phyloP scores from a whole-genome alignment of 2,329 filamentous ascomycete genomes.

The Nothopassalora personata region DNA sequence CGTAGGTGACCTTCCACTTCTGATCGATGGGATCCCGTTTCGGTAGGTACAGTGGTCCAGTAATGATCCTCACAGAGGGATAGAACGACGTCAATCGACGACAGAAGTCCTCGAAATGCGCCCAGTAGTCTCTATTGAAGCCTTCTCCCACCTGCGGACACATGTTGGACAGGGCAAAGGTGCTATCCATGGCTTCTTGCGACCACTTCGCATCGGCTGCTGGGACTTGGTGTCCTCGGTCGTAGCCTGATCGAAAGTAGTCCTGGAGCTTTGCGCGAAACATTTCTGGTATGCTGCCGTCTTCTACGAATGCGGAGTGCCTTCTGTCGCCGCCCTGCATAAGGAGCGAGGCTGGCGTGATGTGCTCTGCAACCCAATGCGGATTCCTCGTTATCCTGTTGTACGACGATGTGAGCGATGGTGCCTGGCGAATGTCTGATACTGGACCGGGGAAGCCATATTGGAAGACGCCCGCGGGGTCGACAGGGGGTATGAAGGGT shows the following conservation, averaged over 20 bases:
- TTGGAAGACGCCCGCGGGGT: conserved; percentile 49
- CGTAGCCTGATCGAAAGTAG: conserved; percentile 92
- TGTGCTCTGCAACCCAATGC: conserved; percentile 88
- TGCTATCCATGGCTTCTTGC: conserved; percentile 89
- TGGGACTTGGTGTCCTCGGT: conserved; percentile 93
- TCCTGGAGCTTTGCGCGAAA: conserved; percentile 89
- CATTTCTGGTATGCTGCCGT: conserved; percentile 69
- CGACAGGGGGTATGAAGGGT: conserved; percentile 35
- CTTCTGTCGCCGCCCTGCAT: conserved; percentile 73
- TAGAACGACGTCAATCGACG: conserved; percentile 73
- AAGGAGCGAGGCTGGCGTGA: conserved; percentile 79
- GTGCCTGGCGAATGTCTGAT: conserved; percentile 70
- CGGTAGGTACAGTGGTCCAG: conserved; percentile 88
- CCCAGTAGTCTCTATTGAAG: conserved; percentile 99
- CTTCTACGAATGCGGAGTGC: conserved; percentile 77
- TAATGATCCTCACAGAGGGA: conserved; percentile 84
- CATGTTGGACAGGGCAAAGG: conserved; percentile 93
- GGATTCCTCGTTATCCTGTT: conserved; percentile 89
- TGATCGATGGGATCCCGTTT: conserved; percentile 73
- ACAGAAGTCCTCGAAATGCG: conserved; percentile 97
- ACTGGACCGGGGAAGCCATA: conserved; percentile 84
- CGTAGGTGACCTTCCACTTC: conserved; percentile 94
- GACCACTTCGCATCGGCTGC: conserved; percentile 96
- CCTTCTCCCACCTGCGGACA: conserved; percentile 96
- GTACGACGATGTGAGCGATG: conserved; percentile 77